Conservation (phyloP, 192 early-diverging fungal species). For the Backusella tarrabulga region DNA sequence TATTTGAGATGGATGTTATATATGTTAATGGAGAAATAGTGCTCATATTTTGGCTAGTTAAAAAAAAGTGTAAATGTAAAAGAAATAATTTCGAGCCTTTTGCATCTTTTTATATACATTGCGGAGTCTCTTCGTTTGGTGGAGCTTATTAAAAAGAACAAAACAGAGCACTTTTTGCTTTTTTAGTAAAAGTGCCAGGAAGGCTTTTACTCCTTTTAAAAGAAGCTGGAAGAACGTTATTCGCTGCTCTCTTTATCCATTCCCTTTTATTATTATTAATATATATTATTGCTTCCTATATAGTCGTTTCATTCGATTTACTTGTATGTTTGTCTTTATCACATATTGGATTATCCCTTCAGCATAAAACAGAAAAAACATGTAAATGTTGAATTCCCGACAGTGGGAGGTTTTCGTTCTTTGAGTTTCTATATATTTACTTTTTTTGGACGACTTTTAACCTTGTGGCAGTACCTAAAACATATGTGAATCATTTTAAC, state of each 20-base stretch:
- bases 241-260: neutral
- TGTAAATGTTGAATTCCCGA: neutral
- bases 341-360: neutral
- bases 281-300: neutral
- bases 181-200: neutral
- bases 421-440: neutral
- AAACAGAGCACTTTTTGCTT: neutral
- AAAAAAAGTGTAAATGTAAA: neutral
- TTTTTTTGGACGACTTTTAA: neutral
- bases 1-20: neutral
- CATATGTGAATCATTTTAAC: neutral
- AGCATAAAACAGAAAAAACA: neutral
- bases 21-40: neutral
- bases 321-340: neutral
- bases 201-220: neutral
- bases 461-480: neutral
- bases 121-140: neutral
- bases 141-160: conserved; percentile 7
- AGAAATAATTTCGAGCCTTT: neutral
- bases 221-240: neutral
- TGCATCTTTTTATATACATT: neutral
- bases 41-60: conserved; percentile 1
- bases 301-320: neutral
- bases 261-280: neutral
- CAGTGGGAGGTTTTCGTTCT: neutral